Base-by-base conservation (phyloP, 805 yeast species). In the Starmerella etchellsii region DNA sequence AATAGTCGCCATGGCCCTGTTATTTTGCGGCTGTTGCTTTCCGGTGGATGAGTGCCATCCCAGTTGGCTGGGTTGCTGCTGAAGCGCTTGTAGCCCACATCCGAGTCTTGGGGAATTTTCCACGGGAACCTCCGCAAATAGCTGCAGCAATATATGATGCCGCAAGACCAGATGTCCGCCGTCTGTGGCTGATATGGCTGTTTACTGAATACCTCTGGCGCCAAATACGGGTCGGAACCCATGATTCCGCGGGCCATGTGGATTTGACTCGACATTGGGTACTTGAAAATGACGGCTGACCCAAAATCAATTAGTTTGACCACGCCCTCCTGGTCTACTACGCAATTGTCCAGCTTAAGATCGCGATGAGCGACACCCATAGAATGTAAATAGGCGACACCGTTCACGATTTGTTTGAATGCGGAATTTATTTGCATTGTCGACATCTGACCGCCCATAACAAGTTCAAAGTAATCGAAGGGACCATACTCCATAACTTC, bases 401-500 rank as follows among this genome's bases (percentile, higher is more conserved):
- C 97, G 40, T 67, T 61, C 25, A 77, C 63, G 47, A 88, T 73
- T 60, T 88, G 97, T 53, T 72, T 78, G 58, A 85, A 81, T 55
- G 83, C 84, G 58, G 96, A 85, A 38, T 67, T 70, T 4, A 79
- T 68, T 59, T 87, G 95, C 22, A 69, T 65, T 27, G 68, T 66
- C 14, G 73, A 63, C 85, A 85, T 77, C 42, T 76, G 61, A 2
- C 88, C 94, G 33, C 81, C 71, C 96, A 88, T 88, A 25, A 88
- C 95, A 39, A 88, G 69, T 34, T 91, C 82, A 61, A 88, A 88
- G 55, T 88, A 83, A 62, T 88, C 98, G 58, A 70, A 84, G 2
- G 84, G 88, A 41, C 93, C 81, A 58, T 79, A 88, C 57, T 88
- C 96, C 94, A 91, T 87, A 27, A 88, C 80, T 47, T 88, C 81